phyloP scores from a whole-genome alignment of 2,329 filamentous ascomycete species.

The Arthrobotrys entomopaga region DNA sequence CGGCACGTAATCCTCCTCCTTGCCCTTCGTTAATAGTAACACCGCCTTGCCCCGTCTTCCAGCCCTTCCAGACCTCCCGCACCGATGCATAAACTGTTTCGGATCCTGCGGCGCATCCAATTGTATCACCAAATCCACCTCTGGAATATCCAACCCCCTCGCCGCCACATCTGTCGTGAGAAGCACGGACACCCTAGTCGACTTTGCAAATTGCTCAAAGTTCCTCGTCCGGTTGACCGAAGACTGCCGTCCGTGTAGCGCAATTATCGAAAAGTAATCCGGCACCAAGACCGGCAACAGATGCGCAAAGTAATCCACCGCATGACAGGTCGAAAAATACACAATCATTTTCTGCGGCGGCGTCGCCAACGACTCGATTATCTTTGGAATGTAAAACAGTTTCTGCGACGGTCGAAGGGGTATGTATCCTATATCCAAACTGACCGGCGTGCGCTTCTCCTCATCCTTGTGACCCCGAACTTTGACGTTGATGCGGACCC shows the following conservation, averaged over 20 bases:
- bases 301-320: constrained; percentile 92
- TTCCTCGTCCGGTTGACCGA: constrained; percentile 89
- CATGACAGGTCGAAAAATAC: constrained; percentile 92
- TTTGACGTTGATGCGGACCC: constrained; percentile 92
- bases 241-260: constrained; percentile 90
- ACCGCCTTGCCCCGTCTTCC: constrained; percentile 85
- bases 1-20: constrained; percentile 87
- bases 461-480: constrained; percentile 75
- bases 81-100: constrained; percentile 95
- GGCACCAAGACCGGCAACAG: constrained; percentile 79
- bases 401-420: constrained; percentile 80
- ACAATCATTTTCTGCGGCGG: constrained; percentile 86
- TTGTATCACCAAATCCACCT: constrained; percentile 90
- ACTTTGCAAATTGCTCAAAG: constrained; percentile 80
- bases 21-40: constrained; percentile 82
- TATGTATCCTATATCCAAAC: constrained; percentile 89
- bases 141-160: constrained; percentile 87
- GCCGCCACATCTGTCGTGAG: constrained; percentile 93
- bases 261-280: constrained; percentile 74
- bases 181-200: constrained; percentile 79
- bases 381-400: constrained; percentile 63
- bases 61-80: constrained; percentile 92
- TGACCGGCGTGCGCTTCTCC: constrained; percentile 88
- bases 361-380: constrained; percentile 69
- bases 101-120: constrained; percentile 83